Evolutionary conservation across 2,329 filamentous ascomycete species (phyloP), one percentile per base, ranked within the genome.

Genomic region (Thielaviopsis musarum): DNA sequence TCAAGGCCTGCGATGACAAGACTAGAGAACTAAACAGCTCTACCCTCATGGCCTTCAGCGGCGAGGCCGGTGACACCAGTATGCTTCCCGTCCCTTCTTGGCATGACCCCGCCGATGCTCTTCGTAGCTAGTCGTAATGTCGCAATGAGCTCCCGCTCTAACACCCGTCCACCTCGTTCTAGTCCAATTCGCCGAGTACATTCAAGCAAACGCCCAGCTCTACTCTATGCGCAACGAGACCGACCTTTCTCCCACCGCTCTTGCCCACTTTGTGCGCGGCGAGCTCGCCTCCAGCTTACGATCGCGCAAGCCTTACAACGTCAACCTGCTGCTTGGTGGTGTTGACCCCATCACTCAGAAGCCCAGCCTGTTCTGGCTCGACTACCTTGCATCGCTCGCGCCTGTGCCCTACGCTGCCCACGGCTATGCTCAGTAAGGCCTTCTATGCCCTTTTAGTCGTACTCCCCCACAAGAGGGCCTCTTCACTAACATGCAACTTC

Each of bases 181-280:
- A 95, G 91, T 97, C 64, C 91, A 98, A 84, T 98, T 98, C 72
- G 88, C 94, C 71, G 93, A 98, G 76, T 98, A 91, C 76, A 94
- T 98, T 72, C 91, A 97, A 81, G 91, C 91, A 71, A 98, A 98
- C 73, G 85, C 93, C 64, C 89, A 95, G 75, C 86, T 98, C 70
- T 98, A 98, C 77, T 90, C 88, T 66, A 98, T 97, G 91, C 89
- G 94, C 70, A 97, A 97, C 72, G 87, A 90, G 73, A 87, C 87
- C 69, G 89, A 96, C 68, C 83, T 98, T 63, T 89, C 88, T 52
- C 91, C 93, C 10, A 84, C 85, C 41, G 93, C 89, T 48, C 84
- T 96, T 59, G 88, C 91, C 63, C 84, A 88, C 76, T 98, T 96
- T 71, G 90, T 98, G 66, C 88, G 93, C 65, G 86, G 87, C 70